A percentile compares a stretch with the other conserved stretches of the same genome.
These are phyloP conservation scores for Myriosclerotinia duriaeana DNA, from an alignment of 2,329 filamentous ascomycete genomes.

Conservation along the genomic window DNA sequence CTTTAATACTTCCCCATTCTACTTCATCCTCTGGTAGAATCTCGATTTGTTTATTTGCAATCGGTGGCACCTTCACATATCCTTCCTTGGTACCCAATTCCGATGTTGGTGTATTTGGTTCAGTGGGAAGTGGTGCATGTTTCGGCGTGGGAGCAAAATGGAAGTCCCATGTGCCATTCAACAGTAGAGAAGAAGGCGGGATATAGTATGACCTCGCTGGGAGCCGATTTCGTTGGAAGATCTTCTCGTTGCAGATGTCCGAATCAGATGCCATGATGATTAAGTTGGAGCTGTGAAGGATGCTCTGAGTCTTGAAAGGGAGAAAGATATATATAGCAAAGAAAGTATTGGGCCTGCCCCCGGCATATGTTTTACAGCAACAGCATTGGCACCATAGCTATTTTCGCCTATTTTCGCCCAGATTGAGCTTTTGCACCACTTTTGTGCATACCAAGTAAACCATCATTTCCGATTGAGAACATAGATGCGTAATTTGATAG, in stretches of 20 bases:
- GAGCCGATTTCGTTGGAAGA: conserved; percentile 55
- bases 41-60: not conserved
- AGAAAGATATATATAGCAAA: not conserved
- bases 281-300: not conserved
- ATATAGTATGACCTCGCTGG: conserved; percentile 54
- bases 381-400: not conserved
- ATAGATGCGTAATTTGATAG: not conserved
- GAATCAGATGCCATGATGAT: conserved; percentile 16
- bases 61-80: not conserved
- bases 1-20: conserved; percentile 46
- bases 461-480: not conserved
- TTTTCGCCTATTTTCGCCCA: not conserved
- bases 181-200: conserved; percentile 49
- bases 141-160: conserved; percentile 49
- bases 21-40: not conserved
- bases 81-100: conserved; percentile 13
- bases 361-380: not conserved
- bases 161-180: conserved; percentile 60
- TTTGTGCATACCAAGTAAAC: not conserved
- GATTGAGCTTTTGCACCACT: not conserved
- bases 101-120: conserved; percentile 11
- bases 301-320: too few relatives aligned
- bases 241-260: conserved; percentile 52
- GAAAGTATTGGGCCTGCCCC: not conserved
- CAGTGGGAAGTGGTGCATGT: conserved; percentile 44